Percentiles rank a stretch among this genome's conserved stretches.
phyloP scores from a whole-genome alignment of 768 basidiomycete species.

The Leucosporidium scottii region DNA sequence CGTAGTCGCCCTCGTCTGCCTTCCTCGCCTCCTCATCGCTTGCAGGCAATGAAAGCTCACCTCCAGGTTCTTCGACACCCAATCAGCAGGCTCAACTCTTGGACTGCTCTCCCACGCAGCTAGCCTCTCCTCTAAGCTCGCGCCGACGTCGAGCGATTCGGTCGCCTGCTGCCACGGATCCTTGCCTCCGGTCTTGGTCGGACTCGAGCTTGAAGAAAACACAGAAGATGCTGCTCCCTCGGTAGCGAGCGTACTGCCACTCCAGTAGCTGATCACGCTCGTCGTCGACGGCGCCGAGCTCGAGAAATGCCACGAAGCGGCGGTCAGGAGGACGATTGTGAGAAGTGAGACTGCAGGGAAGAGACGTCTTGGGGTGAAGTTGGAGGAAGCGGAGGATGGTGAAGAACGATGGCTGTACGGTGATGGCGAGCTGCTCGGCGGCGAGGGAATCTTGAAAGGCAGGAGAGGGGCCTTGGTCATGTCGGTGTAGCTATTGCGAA shows the following conservation, averaged over 20 bases:
- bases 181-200: not conserved
- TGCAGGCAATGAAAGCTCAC: not conserved
- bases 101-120: constrained; percentile 15
- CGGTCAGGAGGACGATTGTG: not conserved
- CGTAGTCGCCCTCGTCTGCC: too few species aligned
- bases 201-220: not conserved
- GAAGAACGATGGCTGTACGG: too few species aligned
- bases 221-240: not conserved
- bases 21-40: too few species aligned
- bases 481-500: too few species aligned
- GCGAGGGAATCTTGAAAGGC: too few species aligned
- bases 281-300: too few species aligned
- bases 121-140: not conserved
- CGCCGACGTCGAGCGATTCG: not conserved
- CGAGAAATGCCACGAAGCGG: not conserved
- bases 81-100: constrained; percentile 17
- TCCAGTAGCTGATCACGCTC: too few species aligned
- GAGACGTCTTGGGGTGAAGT: not conserved
- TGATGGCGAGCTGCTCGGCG: too few species aligned
- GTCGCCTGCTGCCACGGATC: not conserved
- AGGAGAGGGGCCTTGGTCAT: too few species aligned
- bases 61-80: constrained; percentile 16
- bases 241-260: not conserved
- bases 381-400: not conserved
- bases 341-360: not conserved